Evolutionary conservation across 257 asterid species (phyloP).

Genomic region (Apocynum venetum): DNA sequence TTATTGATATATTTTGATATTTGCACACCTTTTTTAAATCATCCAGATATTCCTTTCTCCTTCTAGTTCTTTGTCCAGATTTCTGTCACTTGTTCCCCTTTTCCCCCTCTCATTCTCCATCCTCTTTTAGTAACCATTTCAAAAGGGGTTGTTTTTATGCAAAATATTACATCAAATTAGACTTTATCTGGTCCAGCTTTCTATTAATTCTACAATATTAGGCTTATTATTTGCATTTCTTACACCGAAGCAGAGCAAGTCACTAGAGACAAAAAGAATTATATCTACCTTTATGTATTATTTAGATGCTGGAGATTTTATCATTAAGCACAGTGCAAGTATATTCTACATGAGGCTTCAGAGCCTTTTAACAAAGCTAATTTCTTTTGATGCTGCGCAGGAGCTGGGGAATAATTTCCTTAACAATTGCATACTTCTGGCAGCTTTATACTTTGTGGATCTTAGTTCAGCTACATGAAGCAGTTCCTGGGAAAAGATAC

Average conservation of each 20-base stretch:
- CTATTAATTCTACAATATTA: not conserved
- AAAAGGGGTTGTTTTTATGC: not conserved
- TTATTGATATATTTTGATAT: conserved; percentile 8
- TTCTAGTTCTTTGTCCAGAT: not conserved
- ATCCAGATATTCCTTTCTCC: not conserved
- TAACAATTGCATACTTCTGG: conserved; percentile 85
- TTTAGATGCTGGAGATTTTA: not conserved
- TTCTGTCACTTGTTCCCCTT: not conserved
- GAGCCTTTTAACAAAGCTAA: not conserved
- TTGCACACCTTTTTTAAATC: not conserved
- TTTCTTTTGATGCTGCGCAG: conserved; percentile 32
- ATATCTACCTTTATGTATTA: not conserved
- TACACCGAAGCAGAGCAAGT: no score
- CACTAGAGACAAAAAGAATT: no score
- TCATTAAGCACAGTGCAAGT: not conserved
- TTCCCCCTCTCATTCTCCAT: not conserved
- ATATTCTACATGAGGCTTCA: not conserved
- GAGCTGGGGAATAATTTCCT: conserved; percentile 95
- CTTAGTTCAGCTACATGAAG: conserved; percentile 98
- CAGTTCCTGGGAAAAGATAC: conserved; percentile 97
- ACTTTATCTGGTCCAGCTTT: not conserved
- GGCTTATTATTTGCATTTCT: no score
- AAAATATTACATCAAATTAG: not conserved
- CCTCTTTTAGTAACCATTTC: not conserved
- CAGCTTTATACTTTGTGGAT: conserved; percentile 94